These are phyloP conservation scores for Malus orientalis DNA, from an alignment of 306 rosid species.

Conservation along the genomic window DNA sequence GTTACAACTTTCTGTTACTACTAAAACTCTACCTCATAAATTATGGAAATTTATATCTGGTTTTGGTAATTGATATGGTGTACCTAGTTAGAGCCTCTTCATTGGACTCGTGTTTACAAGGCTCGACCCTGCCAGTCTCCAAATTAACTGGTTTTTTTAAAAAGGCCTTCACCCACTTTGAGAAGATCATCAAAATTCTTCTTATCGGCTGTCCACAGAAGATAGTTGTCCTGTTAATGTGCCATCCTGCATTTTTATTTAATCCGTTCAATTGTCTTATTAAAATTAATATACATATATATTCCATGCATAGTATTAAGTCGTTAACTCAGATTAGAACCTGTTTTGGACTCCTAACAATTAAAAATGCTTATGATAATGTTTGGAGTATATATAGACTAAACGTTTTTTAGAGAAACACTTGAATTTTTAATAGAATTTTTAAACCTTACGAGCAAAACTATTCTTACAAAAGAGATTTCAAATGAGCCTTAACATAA, in stretches of 20 bases:
- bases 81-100: constrained; percentile 45
- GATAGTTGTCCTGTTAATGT: constrained; percentile 17
- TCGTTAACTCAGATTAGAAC: too few relatives aligned
- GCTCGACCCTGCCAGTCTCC: constrained; percentile 26
- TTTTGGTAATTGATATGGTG: neutral
- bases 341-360: too few relatives aligned
- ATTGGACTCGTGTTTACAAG: constrained; percentile 26
- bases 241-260: constrained; percentile 36
- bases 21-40: neutral
- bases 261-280: neutral
- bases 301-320: neutral
- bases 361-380: too few relatives aligned
- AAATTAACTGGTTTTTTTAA: constrained; percentile 33
- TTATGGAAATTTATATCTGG: neutral
- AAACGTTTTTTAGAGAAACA: too few relatives aligned
- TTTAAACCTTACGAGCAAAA: too few relatives aligned
- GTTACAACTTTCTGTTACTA: neutral
- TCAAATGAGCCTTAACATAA: too few relatives aligned
- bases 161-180: constrained; percentile 25
- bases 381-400: too few relatives aligned
- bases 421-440: too few relatives aligned
- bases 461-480: too few relatives aligned
- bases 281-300: neutral
- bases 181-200: constrained; percentile 41
- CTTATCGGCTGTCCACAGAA: constrained; percentile 25